phyloP scores from a whole-genome alignment of 106 monocot species.

The Agapanthus africanus region DNA sequence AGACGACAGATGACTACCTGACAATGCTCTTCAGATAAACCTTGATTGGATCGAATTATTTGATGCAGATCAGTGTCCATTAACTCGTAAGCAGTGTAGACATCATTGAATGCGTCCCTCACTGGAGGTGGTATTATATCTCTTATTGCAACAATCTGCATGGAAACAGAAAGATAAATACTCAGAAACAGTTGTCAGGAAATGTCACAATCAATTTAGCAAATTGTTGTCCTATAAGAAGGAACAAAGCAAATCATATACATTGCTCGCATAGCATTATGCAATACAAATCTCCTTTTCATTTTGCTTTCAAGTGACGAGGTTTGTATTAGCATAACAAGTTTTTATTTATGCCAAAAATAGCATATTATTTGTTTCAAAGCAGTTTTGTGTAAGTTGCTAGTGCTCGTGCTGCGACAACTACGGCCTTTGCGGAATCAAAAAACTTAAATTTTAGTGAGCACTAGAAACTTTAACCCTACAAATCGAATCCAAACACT shows the following conservation, averaged over 20 bases:
- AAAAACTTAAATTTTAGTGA: no score
- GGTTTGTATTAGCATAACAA: background rate
- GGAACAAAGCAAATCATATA: background rate
- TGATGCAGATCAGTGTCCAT: conserved; percentile 36
- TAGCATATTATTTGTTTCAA: background rate
- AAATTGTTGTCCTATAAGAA: background rate
- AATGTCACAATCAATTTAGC: background rate
- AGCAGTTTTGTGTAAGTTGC: no score
- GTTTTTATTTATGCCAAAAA: background rate
- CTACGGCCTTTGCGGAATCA: no score
- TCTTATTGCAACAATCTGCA: conserved; percentile 29
- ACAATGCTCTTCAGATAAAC: conserved; percentile 26
- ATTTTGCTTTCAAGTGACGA: no score
- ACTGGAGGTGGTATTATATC: conserved; percentile 24
- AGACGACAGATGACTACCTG: conserved; percentile 18
- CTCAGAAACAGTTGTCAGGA: background rate
- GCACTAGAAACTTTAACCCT: no score
- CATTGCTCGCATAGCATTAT: background rate
- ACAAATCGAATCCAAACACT: no score
- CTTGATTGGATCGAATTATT: conserved; percentile 28
- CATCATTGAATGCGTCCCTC: conserved; percentile 26
- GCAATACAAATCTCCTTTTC: background rate
- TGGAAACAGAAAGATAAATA: background rate
- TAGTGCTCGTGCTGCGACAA: no score
- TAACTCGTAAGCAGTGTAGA: conserved; percentile 26